A percentile compares a stretch with the other conserved stretches of the same genome.
Evolutionary conservation across 306 rosid species (phyloP).

Genomic region (Quercus parvula): DNA sequence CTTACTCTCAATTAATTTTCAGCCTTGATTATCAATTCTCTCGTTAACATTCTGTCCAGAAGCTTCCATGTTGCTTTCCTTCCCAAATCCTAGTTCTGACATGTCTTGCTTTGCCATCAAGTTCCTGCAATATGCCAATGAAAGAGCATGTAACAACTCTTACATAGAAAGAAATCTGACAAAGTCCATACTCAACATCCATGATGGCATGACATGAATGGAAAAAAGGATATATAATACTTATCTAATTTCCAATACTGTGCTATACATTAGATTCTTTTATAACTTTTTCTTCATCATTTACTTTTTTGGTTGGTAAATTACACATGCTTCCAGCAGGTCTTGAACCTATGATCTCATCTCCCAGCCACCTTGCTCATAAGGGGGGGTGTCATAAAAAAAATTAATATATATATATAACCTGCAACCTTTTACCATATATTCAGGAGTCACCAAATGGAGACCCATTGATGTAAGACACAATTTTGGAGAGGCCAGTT

Average conservation of each 20-base stretch:
- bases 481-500: neutral
- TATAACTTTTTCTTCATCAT: too few relatives aligned
- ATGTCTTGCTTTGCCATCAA: conserved; percentile 98
- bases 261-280: neutral
- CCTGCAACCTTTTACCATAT: neutral
- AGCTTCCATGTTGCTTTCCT: conserved; percentile 26
- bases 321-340: too few relatives aligned
- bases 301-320: too few relatives aligned
- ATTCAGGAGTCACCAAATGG: neutral
- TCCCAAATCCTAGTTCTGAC: conserved; percentile 82
- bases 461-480: neutral
- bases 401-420: too few relatives aligned
- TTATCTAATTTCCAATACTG: neutral
- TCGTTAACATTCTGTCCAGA: conserved; percentile 21
- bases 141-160: conserved; percentile 7
- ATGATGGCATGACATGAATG: neutral
- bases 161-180: neutral
- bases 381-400: too few relatives aligned
- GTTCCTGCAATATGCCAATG: conserved; percentile 58
- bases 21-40: conserved; percentile 33
- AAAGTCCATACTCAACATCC: neutral
- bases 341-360: too few relatives aligned
- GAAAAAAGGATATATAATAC: neutral
- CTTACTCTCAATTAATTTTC: neutral
- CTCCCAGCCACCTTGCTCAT: too few relatives aligned